phyloP scores from a whole-genome alignment of 75 land plant species.

The Sequoia sempervirens region DNA sequence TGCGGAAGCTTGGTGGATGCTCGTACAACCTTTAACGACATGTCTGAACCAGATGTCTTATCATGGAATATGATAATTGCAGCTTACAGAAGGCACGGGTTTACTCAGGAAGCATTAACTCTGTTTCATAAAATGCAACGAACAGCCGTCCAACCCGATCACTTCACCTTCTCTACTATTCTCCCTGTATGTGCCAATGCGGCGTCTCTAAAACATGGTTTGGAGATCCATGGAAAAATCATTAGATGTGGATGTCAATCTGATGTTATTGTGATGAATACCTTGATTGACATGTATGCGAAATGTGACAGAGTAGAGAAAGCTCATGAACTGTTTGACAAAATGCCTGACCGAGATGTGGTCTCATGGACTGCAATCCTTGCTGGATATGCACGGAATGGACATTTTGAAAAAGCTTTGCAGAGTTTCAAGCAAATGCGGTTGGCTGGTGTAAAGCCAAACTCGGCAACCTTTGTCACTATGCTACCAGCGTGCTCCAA shows the following conservation, averaged over 20 bases:
- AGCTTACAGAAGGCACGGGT: slow-evolving; percentile 16
- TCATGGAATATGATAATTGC: slow-evolving; percentile 45
- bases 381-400: slow-evolving; percentile 12
- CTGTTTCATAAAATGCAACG: slow-evolving; percentile 29
- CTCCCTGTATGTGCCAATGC: slow-evolving; percentile 3
- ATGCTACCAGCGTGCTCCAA: background rate
- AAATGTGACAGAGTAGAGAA: background rate
- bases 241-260: slow-evolving; percentile 8
- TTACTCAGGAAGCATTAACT: slow-evolving; percentile 15
- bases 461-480: background rate
- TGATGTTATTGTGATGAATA: slow-evolving; percentile 18
- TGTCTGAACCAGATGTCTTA: slow-evolving; percentile 23
- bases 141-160: slow-evolving; percentile 17
- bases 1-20: slow-evolving; percentile 18
- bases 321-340: slow-evolving; percentile 2
- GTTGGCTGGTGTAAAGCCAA: slow-evolving; percentile 7
- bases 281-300: background rate
- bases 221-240: slow-evolving; percentile 10
- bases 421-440: background rate
- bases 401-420: background rate
- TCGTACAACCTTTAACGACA: slow-evolving; percentile 29
- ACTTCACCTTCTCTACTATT: slow-evolving; percentile 26
- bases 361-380: slow-evolving; percentile 13
- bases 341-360: slow-evolving; percentile 4
- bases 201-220: slow-evolving; percentile 1